phyloP scores from a whole-genome alignment of 1,139 yeast genomes.

The Candida labiduridarum region DNA sequence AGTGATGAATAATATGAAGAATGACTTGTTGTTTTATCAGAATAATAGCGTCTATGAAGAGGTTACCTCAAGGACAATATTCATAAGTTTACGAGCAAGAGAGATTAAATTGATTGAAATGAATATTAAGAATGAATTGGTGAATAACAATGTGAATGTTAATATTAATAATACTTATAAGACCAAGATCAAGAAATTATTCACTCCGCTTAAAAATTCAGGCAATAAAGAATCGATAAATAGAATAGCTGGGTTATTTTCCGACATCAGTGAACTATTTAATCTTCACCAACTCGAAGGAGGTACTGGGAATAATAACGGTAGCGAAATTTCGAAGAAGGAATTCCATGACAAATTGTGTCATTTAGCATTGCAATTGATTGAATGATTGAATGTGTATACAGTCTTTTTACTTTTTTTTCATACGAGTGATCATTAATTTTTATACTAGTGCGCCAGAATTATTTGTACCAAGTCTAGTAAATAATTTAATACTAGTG shows the following conservation, averaged over 20 bases:
- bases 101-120: constrained; percentile 58
- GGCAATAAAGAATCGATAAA: constrained; percentile 34
- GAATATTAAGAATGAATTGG: constrained; percentile 21
- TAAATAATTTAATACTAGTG: too few relatives aligned
- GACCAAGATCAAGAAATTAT: constrained; percentile 40
- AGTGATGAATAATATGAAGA: constrained; percentile 55
- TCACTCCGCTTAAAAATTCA: constrained; percentile 34
- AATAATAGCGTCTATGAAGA: constrained; percentile 36
- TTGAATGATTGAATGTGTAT: constrained; percentile 2
- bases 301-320: constrained; percentile 10
- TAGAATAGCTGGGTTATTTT: constrained; percentile 28
- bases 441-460: too few relatives aligned
- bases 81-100: constrained; percentile 55
- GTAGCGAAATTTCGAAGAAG: constrained; percentile 4
- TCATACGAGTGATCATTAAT: too few relatives aligned
- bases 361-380: constrained; percentile 18
- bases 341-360: constrained; percentile 25
- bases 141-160: background rate
- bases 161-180: constrained; percentile 27
- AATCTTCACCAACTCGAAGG: constrained; percentile 16
- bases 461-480: too few relatives aligned
- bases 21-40: constrained; percentile 50
- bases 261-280: constrained; percentile 30
- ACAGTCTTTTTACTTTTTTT: too few relatives aligned
- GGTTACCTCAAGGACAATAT: constrained; percentile 39